Conservation (phyloP, 1,284 basidiomycete genomes). For the Phellopilus nigrolimitatus region DNA sequence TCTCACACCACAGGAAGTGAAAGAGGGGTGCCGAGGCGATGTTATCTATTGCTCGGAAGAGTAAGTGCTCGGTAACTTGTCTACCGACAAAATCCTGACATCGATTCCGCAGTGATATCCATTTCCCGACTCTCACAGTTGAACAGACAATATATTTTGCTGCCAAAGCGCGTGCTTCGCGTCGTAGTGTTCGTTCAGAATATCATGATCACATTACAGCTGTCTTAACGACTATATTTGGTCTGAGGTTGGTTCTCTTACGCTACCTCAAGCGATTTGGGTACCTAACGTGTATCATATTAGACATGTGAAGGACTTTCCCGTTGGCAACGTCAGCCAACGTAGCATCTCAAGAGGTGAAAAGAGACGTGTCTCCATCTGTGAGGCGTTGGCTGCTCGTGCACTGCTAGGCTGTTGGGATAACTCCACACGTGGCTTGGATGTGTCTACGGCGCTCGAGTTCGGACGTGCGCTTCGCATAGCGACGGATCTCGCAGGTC, state of each 20-base stretch:
- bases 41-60: constrained; percentile 66
- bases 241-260: constrained; percentile 63
- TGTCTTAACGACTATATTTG: constrained; percentile 63
- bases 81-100: too few relatives aligned
- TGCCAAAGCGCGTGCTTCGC: constrained; percentile 55
- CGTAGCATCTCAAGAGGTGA: constrained; percentile 45
- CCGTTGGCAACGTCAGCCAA: constrained; percentile 41
- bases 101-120: constrained; percentile 44
- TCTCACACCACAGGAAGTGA: constrained; percentile 48
- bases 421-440: constrained; percentile 42
- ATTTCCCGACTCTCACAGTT: constrained; percentile 74
- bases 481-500: constrained; percentile 34
- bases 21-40: constrained; percentile 58
- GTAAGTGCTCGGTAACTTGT: too few relatives aligned
- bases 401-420: constrained; percentile 39
- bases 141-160: constrained; percentile 63
- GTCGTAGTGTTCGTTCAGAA: constrained; percentile 39
- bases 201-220: constrained; percentile 47
- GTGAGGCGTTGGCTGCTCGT: constrained; percentile 36
- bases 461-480: constrained; percentile 38
- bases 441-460: constrained; percentile 41
- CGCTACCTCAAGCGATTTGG: too few relatives aligned
- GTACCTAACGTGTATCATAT: too few relatives aligned
- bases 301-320: constrained; percentile 35
- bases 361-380: constrained; percentile 41